Evolutionary conservation across 352 stramenopile species (phyloP), one percentile per base, ranked within the genome.

Genomic region (Phytophthora kernoviae): DNA sequence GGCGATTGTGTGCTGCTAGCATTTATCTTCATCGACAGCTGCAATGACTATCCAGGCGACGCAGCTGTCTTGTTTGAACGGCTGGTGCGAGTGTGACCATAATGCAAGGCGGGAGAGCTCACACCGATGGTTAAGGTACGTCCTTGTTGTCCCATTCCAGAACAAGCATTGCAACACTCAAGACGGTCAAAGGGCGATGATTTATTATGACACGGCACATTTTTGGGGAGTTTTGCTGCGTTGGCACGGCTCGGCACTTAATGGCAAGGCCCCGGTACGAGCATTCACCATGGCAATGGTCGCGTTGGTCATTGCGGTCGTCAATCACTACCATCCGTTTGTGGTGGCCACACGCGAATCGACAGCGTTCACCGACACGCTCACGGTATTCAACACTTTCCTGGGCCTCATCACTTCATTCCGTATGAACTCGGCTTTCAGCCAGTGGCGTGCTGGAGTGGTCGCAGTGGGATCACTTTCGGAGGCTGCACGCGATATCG

Each of bases 371-470:
- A 84, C 81, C 0, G 81, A 92, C 65, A 90, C 85, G 17, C 65
- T 94, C 27, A 90, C 81, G n/a, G 85, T 94, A 11, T 92, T 92
- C 67, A 94, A 94, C 69, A 90, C 82, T 42, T 94, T 94, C 44
- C 56, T 94, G 1, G 85, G 82, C 1, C 78, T 94, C 53, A 89
- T 75, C 24, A 72, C 92, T 42, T 92, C 82, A 24, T 94, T 92
- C 50, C 81, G 85, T 27, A 72, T 92, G 66, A 94, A 94, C 49
- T 92, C 82, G 40, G 85, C 85, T 3, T 94, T 94, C 55, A 59
- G 77, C 12, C 82, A 92, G 58, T 94, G 82, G 85, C 82, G 85
- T 14, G 65, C 77, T 11, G 85, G 85, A 26, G 76, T 94, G 26
- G 66, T 90, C 17, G 77, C 84, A 4, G 73, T 89, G 18, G 80